Base-by-base conservation (phyloP, 2,329 filamentous ascomycete species). In the Pseudophaeomoniella oleicola region DNA sequence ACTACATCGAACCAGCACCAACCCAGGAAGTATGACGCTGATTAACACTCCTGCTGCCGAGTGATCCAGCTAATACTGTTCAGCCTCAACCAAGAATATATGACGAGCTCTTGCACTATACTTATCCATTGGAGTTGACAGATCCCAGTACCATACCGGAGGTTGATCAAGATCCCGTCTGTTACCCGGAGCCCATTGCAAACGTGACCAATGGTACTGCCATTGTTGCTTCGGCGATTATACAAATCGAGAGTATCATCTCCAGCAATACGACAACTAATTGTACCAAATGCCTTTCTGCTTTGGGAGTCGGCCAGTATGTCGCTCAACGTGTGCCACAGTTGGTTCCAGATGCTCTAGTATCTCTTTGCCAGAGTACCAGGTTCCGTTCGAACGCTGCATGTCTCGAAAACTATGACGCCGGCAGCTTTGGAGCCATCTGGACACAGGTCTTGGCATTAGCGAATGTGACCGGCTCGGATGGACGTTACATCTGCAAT, bases 401-500 rank as follows among this genome's bases (percentile, higher is more conserved):
- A 0, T 75, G 72, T 44, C 54, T 60, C 36, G 54, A 60, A 15
- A 60, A 59, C 30, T 75, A 67, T 39, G 54, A 59, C 2, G 57
- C 60, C 2, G 51, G 55, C 12, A 66, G 56, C 12, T 70, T 67
- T 42, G 71, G 72, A 13, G 63, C 67, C 1, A 59, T 71, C 37
- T 75, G 69, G 69, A 70, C 70, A 3, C 71, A 75, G 44, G 57
- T 75, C 2, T 53, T 76, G 19, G 60, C 65, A 2, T 56, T 64
- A 31, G 69, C 69, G 5, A 61, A 75, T 47, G 57, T 74, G 5
- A 54, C 55, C 14, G 70, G 69, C 5, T 54, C 66, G 2, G 72
- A 76, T 47, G 72, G 71, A 4, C 54, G 62, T 37, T 72, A 71
- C 41, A 73, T 76, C 32, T 75, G 71, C 55, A 62, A 66, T 42